phyloP scores from a whole-genome alignment of 2,329 filamentous ascomycete species.

The Diaporthe ilicicola region DNA sequence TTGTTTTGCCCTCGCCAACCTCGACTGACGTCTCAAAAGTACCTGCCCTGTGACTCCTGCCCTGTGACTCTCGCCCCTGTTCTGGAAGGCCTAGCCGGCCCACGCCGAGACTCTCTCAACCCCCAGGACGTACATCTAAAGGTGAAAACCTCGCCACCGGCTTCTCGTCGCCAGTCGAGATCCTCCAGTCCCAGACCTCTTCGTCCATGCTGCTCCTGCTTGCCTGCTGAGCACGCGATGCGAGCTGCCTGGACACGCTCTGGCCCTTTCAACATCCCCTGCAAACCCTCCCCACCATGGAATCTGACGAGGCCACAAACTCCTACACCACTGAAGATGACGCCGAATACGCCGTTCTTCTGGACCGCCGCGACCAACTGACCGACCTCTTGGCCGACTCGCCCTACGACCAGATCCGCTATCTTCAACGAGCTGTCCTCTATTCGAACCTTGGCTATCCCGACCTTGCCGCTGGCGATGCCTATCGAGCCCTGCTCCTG shows the following conservation, averaged over 20 bases:
- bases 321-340: constrained; percentile 45
- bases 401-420: constrained; percentile 71
- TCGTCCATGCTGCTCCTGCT: background rate
- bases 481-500: constrained; percentile 88
- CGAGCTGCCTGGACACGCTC: constrained; percentile 19
- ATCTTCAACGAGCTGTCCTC: constrained; percentile 73
- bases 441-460: constrained; percentile 83
- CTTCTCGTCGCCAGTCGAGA: background rate
- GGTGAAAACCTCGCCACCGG: background rate
- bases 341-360: constrained; percentile 53
- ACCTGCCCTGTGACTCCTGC: background rate
- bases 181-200: background rate
- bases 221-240: constrained; percentile 22
- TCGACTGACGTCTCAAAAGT: constrained; percentile 7
- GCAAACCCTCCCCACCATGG: constrained; percentile 37
- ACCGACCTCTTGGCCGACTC: constrained; percentile 61
- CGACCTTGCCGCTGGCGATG: constrained; percentile 88
- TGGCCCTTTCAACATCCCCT: constrained; percentile 15
- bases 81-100: constrained; percentile 2
- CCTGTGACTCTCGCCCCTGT: background rate
- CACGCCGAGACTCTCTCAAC: background rate
- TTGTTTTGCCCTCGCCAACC: constrained; percentile 17
- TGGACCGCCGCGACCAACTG: constrained; percentile 63
- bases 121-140: background rate
- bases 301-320: constrained; percentile 35